Base-by-base conservation (phyloP, 495 filamentous ascomycete species). In the Schizothecium vesticola region DNA sequence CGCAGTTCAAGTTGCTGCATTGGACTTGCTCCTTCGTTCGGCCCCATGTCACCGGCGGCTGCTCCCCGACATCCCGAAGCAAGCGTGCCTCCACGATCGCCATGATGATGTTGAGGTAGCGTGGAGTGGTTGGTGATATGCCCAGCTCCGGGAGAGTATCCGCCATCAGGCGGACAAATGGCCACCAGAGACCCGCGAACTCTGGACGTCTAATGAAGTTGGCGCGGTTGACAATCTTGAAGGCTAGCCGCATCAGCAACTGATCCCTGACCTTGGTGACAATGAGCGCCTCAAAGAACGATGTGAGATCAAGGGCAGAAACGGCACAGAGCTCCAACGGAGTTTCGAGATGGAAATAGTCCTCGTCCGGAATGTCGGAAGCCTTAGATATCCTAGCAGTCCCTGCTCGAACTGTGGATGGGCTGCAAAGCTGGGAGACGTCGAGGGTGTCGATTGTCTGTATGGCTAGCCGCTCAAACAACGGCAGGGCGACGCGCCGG, bases 171-270 rank as follows among this genome's bases (percentile, higher is more conserved):
- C 58, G 56, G 3, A 73, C 62, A 36, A 75, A 71, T 6, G 73
- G 71, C 2, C 73, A 29, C 73, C 73, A 73, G 1, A 75, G 65
- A 22, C 58, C 36, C 0, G 43, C 13, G 56, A 75, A 70, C n/a
- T 70, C 56, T 11, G 13, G 26, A 1, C 22, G 31, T 12, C 24
- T 9, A 25, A 75, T 71, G 10, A 67, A 33, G 21, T 25, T 58
- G 19, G 59, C 69, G 21, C 59, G 29, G 24, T 23, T 60, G 11
- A 63, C 66, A 26, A 75, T 51, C 24, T 67, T 70, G 61, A 69
- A 29, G 19, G 61, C 51, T 1, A 71, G 63, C n/a, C 36, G 65
- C 59, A 63, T 60, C 21, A 73, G n/a, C 3, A 69, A 26, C 21
- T 22, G 13, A 25, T 67, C 60, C 25, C 60, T 33, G 9, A 43